These are phyloP conservation scores for Coniochaeta ligniaria DNA, from an alignment of 2,329 filamentous ascomycete genomes.

Conservation along the genomic window DNA sequence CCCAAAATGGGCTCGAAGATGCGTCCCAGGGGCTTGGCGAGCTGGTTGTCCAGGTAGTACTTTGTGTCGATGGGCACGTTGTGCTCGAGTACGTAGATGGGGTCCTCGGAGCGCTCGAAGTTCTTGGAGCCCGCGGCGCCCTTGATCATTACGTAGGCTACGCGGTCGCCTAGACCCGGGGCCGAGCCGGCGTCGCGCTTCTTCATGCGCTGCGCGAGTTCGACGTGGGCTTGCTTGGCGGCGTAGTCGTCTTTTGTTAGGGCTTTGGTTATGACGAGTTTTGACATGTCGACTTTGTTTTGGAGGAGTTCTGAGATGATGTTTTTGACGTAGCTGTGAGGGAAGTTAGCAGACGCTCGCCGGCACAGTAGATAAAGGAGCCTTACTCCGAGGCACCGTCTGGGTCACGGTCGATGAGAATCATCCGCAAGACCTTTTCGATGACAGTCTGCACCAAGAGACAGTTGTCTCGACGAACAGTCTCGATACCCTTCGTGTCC, in stretches of 20 bases:
- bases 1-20: slow-evolving; percentile 98
- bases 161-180: slow-evolving; percentile 85
- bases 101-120: slow-evolving; percentile 95
- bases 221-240: slow-evolving; percentile 91
- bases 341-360: slow-evolving; percentile 17
- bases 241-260: slow-evolving; percentile 85
- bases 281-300: slow-evolving; percentile 98
- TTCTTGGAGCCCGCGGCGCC: slow-evolving; percentile 85
- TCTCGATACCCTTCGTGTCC: slow-evolving; percentile 99
- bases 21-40: slow-evolving; percentile 85
- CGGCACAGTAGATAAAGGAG: not conserved
- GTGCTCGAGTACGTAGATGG: slow-evolving; percentile 93
- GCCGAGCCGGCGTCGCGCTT: slow-evolving; percentile 95
- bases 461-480: slow-evolving; percentile 94
- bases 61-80: slow-evolving; percentile 97
- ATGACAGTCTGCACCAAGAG: slow-evolving; percentile 93
- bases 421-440: slow-evolving; percentile 91
- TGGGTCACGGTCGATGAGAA: slow-evolving; percentile 87
- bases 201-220: slow-evolving; percentile 92
- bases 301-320: slow-evolving; percentile 92
- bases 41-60: slow-evolving; percentile 97
- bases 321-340: slow-evolving; percentile 79
- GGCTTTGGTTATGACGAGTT: slow-evolving; percentile 97
- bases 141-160: slow-evolving; percentile 97
- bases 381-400: slow-evolving; percentile 88